Evolutionary conservation across 495 filamentous ascomycete genomes (phyloP).

Genomic region (Pyronema omphalodes): DNA sequence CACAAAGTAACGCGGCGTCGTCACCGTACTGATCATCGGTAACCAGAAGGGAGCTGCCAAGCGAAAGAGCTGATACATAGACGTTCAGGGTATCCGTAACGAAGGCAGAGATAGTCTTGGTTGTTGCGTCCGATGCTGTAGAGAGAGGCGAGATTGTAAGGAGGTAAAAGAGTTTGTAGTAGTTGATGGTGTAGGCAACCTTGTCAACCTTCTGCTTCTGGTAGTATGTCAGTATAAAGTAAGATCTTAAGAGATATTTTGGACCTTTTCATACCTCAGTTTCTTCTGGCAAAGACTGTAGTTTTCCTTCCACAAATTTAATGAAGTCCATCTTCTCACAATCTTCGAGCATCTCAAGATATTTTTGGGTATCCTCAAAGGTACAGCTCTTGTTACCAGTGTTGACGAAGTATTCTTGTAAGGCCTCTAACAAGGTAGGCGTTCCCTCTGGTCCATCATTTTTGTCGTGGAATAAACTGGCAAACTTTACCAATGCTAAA

Average conservation of each 20-base stretch:
- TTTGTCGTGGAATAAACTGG: conserved; percentile 21
- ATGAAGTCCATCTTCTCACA: conserved; percentile 27
- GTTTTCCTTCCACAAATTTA: conserved; percentile 21
- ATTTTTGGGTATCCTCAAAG: conserved; percentile 35
- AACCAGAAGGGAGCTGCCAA: conserved; percentile 20
- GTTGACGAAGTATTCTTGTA: conserved; percentile 32
- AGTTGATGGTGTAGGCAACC: conserved; percentile 33
- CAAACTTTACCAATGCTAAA: conserved; percentile 22
- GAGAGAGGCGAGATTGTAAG: conserved; percentile 28
- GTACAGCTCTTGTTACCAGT: conserved; percentile 35
- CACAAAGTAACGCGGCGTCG: conserved; percentile 37
- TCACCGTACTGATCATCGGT: conserved; percentile 42
- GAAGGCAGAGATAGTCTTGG: conserved; percentile 18
- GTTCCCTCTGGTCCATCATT: conserved; percentile 24
- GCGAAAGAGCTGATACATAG: conserved; percentile 26
- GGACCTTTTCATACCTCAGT: conserved; percentile 22
- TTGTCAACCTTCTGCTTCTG: conserved; percentile 18
- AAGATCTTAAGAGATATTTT: not conserved
- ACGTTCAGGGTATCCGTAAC: conserved; percentile 31
- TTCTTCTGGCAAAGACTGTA: conserved; percentile 13
- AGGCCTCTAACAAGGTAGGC: conserved; percentile 28
- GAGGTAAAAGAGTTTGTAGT: conserved; percentile 39
- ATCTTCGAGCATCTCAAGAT: conserved; percentile 28
- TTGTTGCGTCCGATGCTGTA: not conserved
- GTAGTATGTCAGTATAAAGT: conserved; percentile 1